phyloP scores from a whole-genome alignment of 495 filamentous ascomycete species.

The Pyronema domesticum region DNA sequence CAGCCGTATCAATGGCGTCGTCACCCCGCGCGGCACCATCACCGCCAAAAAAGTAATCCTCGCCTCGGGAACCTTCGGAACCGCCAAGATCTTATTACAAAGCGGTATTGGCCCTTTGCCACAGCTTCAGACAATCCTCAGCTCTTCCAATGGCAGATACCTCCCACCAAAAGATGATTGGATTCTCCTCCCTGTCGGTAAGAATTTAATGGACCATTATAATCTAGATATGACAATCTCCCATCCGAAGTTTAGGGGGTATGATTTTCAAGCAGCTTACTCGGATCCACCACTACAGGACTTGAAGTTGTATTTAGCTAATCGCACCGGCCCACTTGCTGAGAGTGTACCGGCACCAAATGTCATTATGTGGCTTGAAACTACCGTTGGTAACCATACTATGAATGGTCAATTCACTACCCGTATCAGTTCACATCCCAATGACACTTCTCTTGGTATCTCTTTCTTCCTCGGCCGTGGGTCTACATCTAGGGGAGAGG shows the following conservation, averaged over 20 bases:
- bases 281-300: slow-evolving; percentile 31
- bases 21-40: slow-evolving; percentile 33
- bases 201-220: slow-evolving; percentile 55
- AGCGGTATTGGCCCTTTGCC: slow-evolving; percentile 48
- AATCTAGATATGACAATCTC: slow-evolving; percentile 50
- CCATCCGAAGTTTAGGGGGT: slow-evolving; percentile 40
- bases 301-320: slow-evolving; percentile 30
- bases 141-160: slow-evolving; percentile 33
- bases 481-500: slow-evolving; percentile 40
- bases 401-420: slow-evolving; percentile 48
- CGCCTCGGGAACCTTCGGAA: slow-evolving; percentile 50
- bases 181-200: slow-evolving; percentile 60
- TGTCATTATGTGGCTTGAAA: slow-evolving; percentile 41
- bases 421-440: slow-evolving; percentile 36
- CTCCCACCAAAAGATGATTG: slow-evolving; percentile 36
- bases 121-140: slow-evolving; percentile 39
- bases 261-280: slow-evolving; percentile 47
- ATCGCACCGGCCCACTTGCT: slow-evolving; percentile 43
- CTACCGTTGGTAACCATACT: slow-evolving; percentile 29
- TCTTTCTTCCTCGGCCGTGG: slow-evolving; percentile 48
- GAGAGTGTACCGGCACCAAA: slow-evolving; percentile 53
- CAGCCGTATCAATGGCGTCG: slow-evolving; percentile 44
- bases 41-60: slow-evolving; percentile 47
- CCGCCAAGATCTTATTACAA: slow-evolving; percentile 51
- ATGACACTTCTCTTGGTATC: slow-evolving; percentile 27